Evolutionary conservation across 768 basidiomycete genomes (phyloP), one percentile per base, ranked within the genome.

Genomic region (Xerocomellus amylosporus): DNA sequence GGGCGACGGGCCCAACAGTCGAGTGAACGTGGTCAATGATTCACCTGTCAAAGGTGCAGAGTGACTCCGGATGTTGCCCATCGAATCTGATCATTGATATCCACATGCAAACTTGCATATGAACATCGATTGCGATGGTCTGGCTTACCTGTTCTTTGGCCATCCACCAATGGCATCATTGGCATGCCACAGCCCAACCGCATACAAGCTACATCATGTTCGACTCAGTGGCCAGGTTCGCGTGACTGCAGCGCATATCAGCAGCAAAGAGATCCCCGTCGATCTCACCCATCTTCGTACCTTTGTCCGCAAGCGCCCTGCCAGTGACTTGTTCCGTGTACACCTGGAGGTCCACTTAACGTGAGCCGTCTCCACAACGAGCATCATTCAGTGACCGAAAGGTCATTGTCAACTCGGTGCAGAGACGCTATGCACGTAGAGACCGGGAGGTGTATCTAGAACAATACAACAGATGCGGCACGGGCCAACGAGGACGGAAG

Each of bases 371-470:
- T 10, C 30, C 8, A 53, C 49, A 20, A 45, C 4, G 36, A 44
- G 38, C 7, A 45, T 52, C 50, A 22, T 51, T 37, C 30, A 15
- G 38, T 33, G 13, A 28, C 37, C 7, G 4, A 3, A 14, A 26
- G 7, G n/a, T 55, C 55, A 28, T 30, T 13, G 36, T 54, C 46
- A 37, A 44, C 44, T 31, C 53, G 34, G 17, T 9, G 36, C 14
- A 48, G 42, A 28, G 3, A 47, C 56, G 31, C 36, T 55, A 39
- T 62, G 33, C 53, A 59, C 24, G 44, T 49, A 37, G 19, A 14
- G 22, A 30, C 42, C 1, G n/a, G 17, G 22, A 37, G 49, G 31
- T 9, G 34, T 28, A 13, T 26, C 22, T n/a, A 17, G 22, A 31
- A 49, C 38, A 24, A 31, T 2, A 33, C 22, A 33, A 34, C 12